phyloP scores from a whole-genome alignment of 2,329 filamentous ascomycete species.

The Dryadomyces sulphureus region DNA sequence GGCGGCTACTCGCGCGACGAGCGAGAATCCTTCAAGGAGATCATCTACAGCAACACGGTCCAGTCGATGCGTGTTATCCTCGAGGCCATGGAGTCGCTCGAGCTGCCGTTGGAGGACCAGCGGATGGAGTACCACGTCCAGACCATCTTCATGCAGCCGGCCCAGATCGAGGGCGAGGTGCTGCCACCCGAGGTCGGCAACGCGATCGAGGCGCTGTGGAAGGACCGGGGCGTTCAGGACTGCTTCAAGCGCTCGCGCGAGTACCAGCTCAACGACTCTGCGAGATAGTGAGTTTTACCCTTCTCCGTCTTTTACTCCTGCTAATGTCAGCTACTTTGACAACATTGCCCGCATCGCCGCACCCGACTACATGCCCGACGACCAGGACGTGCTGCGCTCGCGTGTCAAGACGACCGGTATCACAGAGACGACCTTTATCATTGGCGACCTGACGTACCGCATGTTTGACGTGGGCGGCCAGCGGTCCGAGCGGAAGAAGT shows the following conservation, averaged over 20 bases:
- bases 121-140: conserved; percentile 94
- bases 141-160: conserved; percentile 97
- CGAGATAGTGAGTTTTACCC: conserved; percentile 56
- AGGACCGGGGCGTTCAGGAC: conserved; percentile 80
- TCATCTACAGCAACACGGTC: conserved; percentile 57
- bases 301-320: neutral
- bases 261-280: conserved; percentile 93
- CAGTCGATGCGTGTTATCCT: conserved; percentile 57
- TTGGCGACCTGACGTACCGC: conserved; percentile 83
- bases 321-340: conserved; percentile 71
- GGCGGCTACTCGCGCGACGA: conserved; percentile 93
- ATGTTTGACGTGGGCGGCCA: conserved; percentile 98
- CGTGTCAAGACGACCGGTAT: conserved; percentile 98
- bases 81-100: conserved; percentile 53
- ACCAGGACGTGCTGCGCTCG: conserved; percentile 87
- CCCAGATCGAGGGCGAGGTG: conserved; percentile 90
- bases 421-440: conserved; percentile 91
- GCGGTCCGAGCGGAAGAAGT: conserved; percentile 95
- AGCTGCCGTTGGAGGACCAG: conserved; percentile 76
- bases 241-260: conserved; percentile 93
- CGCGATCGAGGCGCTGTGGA: conserved; percentile 86
- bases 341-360: conserved; percentile 82
- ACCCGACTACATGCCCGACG: conserved; percentile 86
- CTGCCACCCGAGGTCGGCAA: conserved; percentile 88
- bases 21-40: conserved; percentile 55